Conservation (phyloP, 768 basidiomycete species). For the Butyriboletus loyo region DNA sequence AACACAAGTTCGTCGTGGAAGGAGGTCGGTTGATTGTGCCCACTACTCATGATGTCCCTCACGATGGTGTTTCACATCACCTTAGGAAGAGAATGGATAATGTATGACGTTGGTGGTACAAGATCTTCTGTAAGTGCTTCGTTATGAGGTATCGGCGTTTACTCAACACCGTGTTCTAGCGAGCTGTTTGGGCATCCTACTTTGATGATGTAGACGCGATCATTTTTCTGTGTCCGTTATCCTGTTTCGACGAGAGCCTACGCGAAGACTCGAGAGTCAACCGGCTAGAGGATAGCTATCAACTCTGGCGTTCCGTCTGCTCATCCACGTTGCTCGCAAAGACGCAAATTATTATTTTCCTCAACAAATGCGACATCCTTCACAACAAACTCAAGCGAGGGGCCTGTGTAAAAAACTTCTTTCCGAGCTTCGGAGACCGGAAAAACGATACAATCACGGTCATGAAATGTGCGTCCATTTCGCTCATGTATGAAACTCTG, state of each 20-base stretch:
- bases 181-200: conserved; percentile 75
- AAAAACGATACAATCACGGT: conserved; percentile 68
- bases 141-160: conserved; percentile 1
- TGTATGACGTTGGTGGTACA: conserved; percentile 82
- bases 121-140: conserved; percentile 51
- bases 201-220: conserved; percentile 83
- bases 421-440: conserved; percentile 72
- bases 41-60: not conserved
- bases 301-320: conserved; percentile 75
- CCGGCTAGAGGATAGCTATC: conserved; percentile 72
- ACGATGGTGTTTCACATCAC: not conserved
- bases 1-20: conserved; percentile 65
- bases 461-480: conserved; percentile 55
- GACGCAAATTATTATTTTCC: conserved; percentile 52
- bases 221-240: conserved; percentile 73
- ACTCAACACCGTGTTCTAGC: conserved; percentile 37
- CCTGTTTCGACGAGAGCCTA: conserved; percentile 77
- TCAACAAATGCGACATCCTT: conserved; percentile 72
- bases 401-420: conserved; percentile 59
- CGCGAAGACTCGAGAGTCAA: conserved; percentile 70
- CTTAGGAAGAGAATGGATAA: conserved; percentile 68
- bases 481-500: not conserved
- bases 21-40: conserved; percentile 43
- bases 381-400: conserved; percentile 71
- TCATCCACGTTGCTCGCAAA: conserved; percentile 59